Evolutionary conservation across 495 filamentous ascomycete genomes (phyloP).

Genomic region (Hypoxylon fragiforme): DNA sequence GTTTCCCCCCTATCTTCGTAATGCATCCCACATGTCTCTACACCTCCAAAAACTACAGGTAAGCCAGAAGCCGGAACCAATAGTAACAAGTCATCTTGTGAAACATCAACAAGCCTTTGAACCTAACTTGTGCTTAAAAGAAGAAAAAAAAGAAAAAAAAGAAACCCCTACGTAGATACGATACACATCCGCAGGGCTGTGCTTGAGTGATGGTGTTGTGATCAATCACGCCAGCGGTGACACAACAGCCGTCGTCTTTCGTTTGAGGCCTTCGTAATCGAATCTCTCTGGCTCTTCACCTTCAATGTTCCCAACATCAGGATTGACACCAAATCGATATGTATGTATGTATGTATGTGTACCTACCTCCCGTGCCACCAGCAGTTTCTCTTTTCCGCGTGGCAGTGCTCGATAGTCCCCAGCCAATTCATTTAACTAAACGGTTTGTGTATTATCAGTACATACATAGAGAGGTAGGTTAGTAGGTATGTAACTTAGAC

Average conservation of each 20-base stretch:
- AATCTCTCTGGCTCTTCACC: constrained; percentile 16
- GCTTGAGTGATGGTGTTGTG: not conserved
- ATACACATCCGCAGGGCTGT: constrained; percentile 23
- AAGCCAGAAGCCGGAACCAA: too few relatives aligned
- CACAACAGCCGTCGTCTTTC: constrained; percentile 4
- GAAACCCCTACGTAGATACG: not conserved
- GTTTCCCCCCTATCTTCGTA: too few relatives aligned
- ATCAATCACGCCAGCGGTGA: too few relatives aligned
- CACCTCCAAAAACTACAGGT: too few relatives aligned
- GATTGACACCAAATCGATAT: not conserved
- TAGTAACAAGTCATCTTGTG: too few relatives aligned
- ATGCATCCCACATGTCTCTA: too few relatives aligned
- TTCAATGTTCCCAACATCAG: constrained; percentile 7
- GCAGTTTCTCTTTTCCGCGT: constrained; percentile 5
- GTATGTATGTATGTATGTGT: too few relatives aligned
- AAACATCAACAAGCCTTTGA: not conserved
- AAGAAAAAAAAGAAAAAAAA: not conserved
- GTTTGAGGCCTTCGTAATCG: not conserved
- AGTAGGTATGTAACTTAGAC: too few relatives aligned
- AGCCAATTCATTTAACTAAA: constrained; percentile 17
- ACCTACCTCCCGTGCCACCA: not conserved
- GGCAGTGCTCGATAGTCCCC: constrained; percentile 29
- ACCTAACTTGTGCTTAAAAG: not conserved
- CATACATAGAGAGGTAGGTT: too few relatives aligned
- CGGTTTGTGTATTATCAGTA: constrained; percentile 19